Percentiles rank a stretch among this genome's conserved stretches.
These are phyloP conservation scores for Chlamydomonas reinhardtii DNA, from an alignment of 163 green algal species.

Conservation along the genomic window DNA sequence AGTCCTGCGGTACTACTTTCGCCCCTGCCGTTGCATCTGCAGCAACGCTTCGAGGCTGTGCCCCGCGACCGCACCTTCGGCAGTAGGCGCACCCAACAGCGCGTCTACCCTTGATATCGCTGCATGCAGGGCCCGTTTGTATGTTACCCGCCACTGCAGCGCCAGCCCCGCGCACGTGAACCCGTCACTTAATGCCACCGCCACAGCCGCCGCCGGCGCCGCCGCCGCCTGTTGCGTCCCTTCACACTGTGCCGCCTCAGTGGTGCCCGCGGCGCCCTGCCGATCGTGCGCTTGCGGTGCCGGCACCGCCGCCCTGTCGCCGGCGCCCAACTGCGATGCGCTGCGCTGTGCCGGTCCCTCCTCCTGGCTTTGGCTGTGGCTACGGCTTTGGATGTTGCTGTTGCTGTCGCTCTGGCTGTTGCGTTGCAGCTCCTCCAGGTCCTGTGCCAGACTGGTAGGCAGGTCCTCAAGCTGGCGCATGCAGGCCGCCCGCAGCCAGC, in stretches of 20 bases:
- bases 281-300: no score
- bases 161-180: conserved; percentile 22
- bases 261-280: no score
- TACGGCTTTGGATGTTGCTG: no score
- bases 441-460: background rate
- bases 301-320: no score
- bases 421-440: background rate
- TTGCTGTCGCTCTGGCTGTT: background rate
- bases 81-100: background rate
- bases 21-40: no score
- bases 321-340: no score
- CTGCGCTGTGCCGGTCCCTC: no score
- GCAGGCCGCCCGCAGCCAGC: conserved; percentile 27
- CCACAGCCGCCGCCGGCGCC: background rate
- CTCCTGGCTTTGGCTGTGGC: background rate
- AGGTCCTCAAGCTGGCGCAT: conserved; percentile 4
- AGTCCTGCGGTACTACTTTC: no score
- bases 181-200: conserved; percentile 1
- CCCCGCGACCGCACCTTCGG: no score
- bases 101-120: background rate
- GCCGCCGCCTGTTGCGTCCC: background rate
- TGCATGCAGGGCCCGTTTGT: conserved; percentile 11
- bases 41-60: no score
- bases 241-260: no score
- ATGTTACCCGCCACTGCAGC: conserved; percentile 27